Conservation (phyloP, 164 flowering plant species). For the Aristolochia contorta region DNA sequence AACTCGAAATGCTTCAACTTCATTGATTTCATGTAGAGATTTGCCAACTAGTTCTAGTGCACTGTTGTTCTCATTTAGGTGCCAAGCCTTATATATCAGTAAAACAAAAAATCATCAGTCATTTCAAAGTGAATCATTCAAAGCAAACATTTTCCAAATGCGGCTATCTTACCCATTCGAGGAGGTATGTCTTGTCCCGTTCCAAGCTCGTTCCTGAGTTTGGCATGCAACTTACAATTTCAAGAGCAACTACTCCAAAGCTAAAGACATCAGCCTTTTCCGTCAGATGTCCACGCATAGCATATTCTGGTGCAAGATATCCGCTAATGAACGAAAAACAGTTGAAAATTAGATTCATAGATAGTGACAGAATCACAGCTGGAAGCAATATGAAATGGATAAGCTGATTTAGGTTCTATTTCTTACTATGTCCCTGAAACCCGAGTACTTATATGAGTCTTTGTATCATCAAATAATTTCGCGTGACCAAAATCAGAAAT, state of each 20-base stretch:
- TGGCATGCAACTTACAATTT: constrained; percentile 22
- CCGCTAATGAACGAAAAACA: constrained; percentile 4
- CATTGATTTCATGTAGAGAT: constrained; percentile 16
- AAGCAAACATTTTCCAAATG: background rate
- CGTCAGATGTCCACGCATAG: constrained; percentile 29
- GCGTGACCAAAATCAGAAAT: constrained; percentile 19
- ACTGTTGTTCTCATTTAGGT: constrained; percentile 27
- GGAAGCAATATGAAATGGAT: background rate
- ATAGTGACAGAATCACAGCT: background rate
- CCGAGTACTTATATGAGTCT: constrained; percentile 14
- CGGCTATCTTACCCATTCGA: constrained; percentile 24
- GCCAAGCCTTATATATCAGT: constrained; percentile 35
- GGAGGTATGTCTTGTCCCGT: constrained; percentile 19
- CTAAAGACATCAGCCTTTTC: constrained; percentile 29
- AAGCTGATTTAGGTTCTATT: background rate
- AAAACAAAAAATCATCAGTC: background rate
- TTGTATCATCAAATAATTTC: constrained; percentile 14
- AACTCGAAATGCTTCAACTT: constrained; percentile 25
- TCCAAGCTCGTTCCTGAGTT: constrained; percentile 20
- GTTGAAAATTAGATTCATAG: background rate
- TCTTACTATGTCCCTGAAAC: constrained; percentile 18
- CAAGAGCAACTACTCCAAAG: constrained; percentile 23
- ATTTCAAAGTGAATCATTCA: background rate
- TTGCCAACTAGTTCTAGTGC: constrained; percentile 34
- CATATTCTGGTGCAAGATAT: constrained; percentile 30